These are phyloP conservation scores for Fraxinus floribunda DNA, from an alignment of 305 asterid genomes.

Conservation along the genomic window DNA sequence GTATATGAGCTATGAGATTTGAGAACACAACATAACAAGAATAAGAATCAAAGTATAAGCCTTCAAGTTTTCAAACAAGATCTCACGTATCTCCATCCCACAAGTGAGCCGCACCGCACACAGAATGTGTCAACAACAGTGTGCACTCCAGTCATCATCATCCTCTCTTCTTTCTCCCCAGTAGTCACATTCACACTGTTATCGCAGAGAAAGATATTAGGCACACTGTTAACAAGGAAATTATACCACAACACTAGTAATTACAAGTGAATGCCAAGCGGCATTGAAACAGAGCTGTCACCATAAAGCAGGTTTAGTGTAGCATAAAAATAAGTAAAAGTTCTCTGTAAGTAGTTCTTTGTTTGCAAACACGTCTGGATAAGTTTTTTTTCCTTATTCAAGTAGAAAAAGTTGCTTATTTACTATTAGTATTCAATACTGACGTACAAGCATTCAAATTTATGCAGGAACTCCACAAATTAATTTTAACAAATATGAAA, in stretches of 20 bases:
- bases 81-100: background rate
- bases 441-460: background rate
- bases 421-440: no score
- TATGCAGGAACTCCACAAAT: background rate
- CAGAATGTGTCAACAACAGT: background rate
- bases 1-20: background rate
- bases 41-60: background rate
- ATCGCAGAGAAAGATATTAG: slow-evolving; percentile 27
- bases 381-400: background rate
- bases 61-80: background rate
- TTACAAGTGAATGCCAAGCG: slow-evolving; percentile 6
- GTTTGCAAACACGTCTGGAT: background rate
- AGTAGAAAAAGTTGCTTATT: background rate
- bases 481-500: background rate
- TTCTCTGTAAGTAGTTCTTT: background rate
- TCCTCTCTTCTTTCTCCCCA: background rate
- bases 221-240: background rate
- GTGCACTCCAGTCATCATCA: background rate
- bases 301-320: background rate
- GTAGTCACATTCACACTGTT: background rate
- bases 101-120: background rate
- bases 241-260: background rate
- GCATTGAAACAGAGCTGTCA: background rate
- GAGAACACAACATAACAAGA: background rate
- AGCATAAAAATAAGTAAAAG: background rate